Evolutionary conservation across 1,284 basidiomycete species (phyloP), one percentile per base, ranked within the genome.

Genomic region (Fomitopsis palustris): DNA sequence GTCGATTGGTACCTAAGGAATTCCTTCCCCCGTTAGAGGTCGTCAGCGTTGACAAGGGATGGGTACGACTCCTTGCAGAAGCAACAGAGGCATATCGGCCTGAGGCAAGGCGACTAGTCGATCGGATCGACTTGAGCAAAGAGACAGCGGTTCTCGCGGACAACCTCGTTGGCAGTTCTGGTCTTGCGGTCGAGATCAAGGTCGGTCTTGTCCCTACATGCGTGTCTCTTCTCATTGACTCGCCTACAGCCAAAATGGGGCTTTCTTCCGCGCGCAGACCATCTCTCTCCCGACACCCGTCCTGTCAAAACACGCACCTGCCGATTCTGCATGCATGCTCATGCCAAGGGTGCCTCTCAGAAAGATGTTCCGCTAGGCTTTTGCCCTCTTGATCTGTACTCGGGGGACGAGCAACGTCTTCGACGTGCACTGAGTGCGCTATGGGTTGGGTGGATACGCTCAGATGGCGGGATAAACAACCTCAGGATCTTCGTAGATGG

Each of bases 361-460:
- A 73, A 77, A 31, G 65, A 65, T 43, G 74, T 76, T n/a, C 69
- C 78, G n/a, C 69, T 73, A 6, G 77, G 76, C 1, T 97, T 92
- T 72, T 95, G 93, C 70, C 95, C 95, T 0, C 75, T 97, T 53
- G 95, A 97, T 74, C 77, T 97, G 25, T 97, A 86, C 73, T 95
- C 93, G 16, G 78, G 78, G 2, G 81, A 92, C 12, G 71, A 78
- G 56, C 60, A 49, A 25, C 82, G 93, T 17, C 73, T 92, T 25
- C 69, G 63, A 10, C 78, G 76, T n/a, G 92, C 93, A 6, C 70
- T 96, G n/a, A 71, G 76, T 45, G 76, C 74, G 21, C 79, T 97
- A n/a, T 93, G 88, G 86, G 74, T 82, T 45, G 78, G 77, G 0
- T 97, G 95, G 95, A 63, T 77, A 39, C 71, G 69, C 16, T 87